Conservation (phyloP, 2,329 filamentous ascomycete genomes). For the Magnaporthales sp. region DNA sequence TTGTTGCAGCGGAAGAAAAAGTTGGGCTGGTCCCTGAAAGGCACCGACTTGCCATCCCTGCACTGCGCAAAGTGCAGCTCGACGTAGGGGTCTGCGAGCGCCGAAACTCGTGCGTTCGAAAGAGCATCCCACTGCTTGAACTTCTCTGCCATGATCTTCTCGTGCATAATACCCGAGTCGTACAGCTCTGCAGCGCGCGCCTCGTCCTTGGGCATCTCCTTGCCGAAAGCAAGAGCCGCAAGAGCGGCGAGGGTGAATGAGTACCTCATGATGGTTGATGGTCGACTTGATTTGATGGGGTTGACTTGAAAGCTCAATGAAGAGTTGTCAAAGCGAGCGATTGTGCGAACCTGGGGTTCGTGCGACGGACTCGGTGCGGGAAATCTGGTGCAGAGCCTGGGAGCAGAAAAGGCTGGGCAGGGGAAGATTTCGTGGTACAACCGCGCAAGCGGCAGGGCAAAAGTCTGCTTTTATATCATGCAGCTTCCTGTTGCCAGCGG, state of each 20-base stretch:
- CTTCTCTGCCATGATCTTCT: not conserved
- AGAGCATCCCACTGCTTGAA: not conserved
- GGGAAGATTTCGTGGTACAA: not conserved
- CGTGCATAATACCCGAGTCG: slow-evolving; percentile 2
- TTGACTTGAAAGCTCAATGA: not conserved
- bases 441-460: not conserved
- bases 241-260: not conserved
- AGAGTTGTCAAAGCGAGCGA: not conserved
- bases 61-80: slow-evolving; percentile 1
- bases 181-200: slow-evolving; percentile 2
- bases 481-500: not conserved
- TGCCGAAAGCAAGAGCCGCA: not conserved
- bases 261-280: not conserved
- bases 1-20: slow-evolving; percentile 4
- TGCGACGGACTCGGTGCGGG: not conserved
- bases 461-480: not conserved
- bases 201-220: slow-evolving; percentile 6
- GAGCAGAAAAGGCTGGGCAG: not conserved
- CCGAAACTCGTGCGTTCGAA: not conserved
- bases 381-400: not conserved
- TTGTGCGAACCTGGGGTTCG: not conserved
- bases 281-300: not conserved
- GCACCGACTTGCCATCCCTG: not conserved
- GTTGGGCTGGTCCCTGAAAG: not conserved
- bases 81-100: not conserved